These are phyloP conservation scores for Pythium angustatum DNA, from an alignment of 352 stramenopile genomes.

Conservation along the genomic window DNA sequence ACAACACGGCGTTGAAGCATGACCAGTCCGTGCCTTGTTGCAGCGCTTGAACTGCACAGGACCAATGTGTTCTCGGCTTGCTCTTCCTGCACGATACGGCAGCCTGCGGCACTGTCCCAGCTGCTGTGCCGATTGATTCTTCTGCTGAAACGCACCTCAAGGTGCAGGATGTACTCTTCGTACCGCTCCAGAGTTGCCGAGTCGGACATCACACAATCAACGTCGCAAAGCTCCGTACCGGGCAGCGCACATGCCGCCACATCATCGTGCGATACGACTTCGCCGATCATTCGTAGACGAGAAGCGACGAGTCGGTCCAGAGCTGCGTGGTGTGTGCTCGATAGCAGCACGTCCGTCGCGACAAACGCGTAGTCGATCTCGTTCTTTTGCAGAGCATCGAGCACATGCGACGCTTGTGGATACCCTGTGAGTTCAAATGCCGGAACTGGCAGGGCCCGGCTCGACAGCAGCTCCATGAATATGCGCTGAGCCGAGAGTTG, in stretches of 20 bases:
- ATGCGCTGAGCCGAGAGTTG: not conserved
- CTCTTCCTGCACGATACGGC: constrained; percentile 7
- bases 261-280: not conserved
- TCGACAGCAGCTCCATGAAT: not conserved
- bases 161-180: not conserved
- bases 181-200: not conserved
- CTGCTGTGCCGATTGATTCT: not conserved
- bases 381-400: not conserved
- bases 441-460: not conserved
- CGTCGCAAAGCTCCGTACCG: not conserved
- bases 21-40: not conserved
- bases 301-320: not conserved
- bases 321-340: not conserved
- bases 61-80: constrained; percentile 10
- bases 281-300: not conserved
- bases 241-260: constrained; percentile 3
- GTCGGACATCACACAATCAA: constrained; percentile 15
- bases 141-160: not conserved
- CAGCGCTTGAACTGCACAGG: not conserved
- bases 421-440: not conserved
- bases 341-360: not conserved
- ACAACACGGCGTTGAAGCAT: not conserved
- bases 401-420: not conserved
- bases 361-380: not conserved
- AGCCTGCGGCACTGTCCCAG: constrained; percentile 15